Evolutionary conservation across 2,329 filamentous ascomycete species (phyloP), one percentile per base, ranked within the genome.

Genomic region (Verticillium tricorpus): DNA sequence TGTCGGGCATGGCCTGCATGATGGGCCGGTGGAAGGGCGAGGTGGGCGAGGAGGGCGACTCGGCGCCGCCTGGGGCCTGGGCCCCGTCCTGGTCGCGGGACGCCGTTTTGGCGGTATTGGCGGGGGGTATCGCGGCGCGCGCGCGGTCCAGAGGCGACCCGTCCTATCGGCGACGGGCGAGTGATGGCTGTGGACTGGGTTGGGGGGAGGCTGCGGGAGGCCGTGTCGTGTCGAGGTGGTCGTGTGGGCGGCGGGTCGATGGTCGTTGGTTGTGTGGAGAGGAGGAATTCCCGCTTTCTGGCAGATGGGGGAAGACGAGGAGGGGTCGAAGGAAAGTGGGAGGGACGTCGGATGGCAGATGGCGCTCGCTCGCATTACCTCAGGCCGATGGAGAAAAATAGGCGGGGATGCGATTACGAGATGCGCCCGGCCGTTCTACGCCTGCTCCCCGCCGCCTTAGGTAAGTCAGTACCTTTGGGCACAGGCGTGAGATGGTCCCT

Each of bases 1-100:
- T 87, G 73, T 89, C 86, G 57, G 86, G 86, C 80, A 89, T 85
- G 65, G 85, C 83, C 77, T 87, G 85, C 80, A 89, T 82, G 71
- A 83, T 84, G 68, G 82, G 81, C 62, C 63, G 54, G 59, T 62
- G 55, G 65, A 64, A 59, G 62, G 73, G 71, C 34, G 72, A 69
- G 40, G 63, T 63, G 22, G 66, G 68, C 15, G 65, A 66, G 52
- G 62, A 61, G 57, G 65, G 65, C 61, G 66, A 64, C 25, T 67
- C 62, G 68, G 68, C 66, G 61, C 69, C 66, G 67, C 70, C 68
- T 62, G 67, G 67, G 67, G 73, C 69, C 71, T 68, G 70, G 66
- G 74, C 72, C 67, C 69, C 59, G 66, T 74, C 68, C 66, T 78
- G 73, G 60, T 71, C 70, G 68, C 69, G 71, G 68, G 79, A 78